Evolutionary conservation across 176 grass and related monocot species (phyloP).

Genomic region (Ampelocalamus luodianensis): DNA sequence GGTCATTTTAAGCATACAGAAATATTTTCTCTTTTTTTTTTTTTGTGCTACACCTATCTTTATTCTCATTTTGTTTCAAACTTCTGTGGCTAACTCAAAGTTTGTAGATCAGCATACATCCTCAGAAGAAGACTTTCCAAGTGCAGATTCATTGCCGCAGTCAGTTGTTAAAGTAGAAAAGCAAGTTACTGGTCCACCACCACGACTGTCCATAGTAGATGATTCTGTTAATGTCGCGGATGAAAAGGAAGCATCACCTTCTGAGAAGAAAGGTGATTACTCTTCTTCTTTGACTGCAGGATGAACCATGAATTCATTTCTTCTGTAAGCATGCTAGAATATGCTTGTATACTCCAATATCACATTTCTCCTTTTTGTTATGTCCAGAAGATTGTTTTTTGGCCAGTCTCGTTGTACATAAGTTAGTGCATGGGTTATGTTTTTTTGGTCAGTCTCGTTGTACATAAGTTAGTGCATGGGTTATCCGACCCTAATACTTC

Average conservation of each 20-base stretch:
- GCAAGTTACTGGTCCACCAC: slow-evolving; percentile 43
- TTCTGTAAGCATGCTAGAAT: slow-evolving; percentile 32
- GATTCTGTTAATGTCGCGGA: slow-evolving; percentile 39
- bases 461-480: background rate
- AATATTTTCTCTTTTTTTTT: background rate
- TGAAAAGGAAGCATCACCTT: slow-evolving; percentile 21
- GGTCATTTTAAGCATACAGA: slow-evolving; percentile 52
- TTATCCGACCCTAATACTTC: slow-evolving; percentile 19
- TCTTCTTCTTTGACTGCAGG: slow-evolving; percentile 6
- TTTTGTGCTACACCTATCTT: slow-evolving; percentile 27
- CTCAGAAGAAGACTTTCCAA: slow-evolving; percentile 78
- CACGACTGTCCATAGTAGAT: slow-evolving; percentile 31
- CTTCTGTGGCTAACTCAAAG: slow-evolving; percentile 47
- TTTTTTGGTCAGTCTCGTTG: slow-evolving; percentile 1
- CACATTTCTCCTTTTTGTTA: slow-evolving; percentile 14
- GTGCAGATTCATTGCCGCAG: slow-evolving; percentile 40
- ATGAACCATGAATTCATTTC: slow-evolving; percentile 27
- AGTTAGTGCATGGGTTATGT: background rate
- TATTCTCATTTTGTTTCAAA: slow-evolving; percentile 37
- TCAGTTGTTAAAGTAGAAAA: slow-evolving; percentile 53
- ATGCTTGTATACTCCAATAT: background rate
- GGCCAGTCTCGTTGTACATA: slow-evolving; percentile 15
- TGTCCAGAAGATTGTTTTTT: background rate
- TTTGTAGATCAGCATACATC: slow-evolving; percentile 67
- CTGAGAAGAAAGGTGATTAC: slow-evolving; percentile 58